Percentiles rank a stretch among this genome's conserved stretches.
Conservation (phyloP, 139 green algal species). For the Eudorina sp. region DNA sequence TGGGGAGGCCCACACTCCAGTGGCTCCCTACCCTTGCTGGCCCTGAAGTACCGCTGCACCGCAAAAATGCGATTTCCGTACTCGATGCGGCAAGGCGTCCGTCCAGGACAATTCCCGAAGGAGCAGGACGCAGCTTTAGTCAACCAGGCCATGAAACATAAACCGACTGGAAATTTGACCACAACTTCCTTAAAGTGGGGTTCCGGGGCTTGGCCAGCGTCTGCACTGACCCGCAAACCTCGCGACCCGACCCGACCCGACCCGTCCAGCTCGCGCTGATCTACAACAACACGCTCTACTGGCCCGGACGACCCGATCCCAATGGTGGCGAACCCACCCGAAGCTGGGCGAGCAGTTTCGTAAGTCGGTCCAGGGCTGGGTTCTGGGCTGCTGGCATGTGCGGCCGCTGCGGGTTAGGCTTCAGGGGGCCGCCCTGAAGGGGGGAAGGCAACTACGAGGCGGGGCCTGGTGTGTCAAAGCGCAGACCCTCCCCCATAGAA, state of each 20-base stretch:
- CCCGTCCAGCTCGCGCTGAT: not conserved
- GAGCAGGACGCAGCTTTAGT: too few species aligned
- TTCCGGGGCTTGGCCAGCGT: too few species aligned
- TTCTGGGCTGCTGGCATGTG: not conserved
- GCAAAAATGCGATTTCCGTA: too few species aligned
- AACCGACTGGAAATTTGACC: not conserved
- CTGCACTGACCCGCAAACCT: not conserved
- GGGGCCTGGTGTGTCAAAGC: too few species aligned
- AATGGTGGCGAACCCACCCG: not conserved
- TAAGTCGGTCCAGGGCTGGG: not conserved
- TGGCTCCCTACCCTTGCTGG: too few species aligned
- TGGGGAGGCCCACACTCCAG: too few species aligned
- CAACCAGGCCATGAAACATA: too few species aligned
- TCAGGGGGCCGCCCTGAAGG: not conserved
- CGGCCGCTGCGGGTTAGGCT: not conserved
- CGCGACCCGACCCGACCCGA: not conserved
- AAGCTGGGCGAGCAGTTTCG: not conserved
- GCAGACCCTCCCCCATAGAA: too few species aligned
- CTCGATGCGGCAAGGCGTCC: too few species aligned
- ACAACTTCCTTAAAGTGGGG: not conserved
- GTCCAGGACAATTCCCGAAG: too few species aligned
- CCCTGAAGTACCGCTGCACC: too few species aligned
- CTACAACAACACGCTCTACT: constrained; percentile 23
- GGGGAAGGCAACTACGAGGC: too few species aligned
- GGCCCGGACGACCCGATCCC: not conserved